phyloP scores from a whole-genome alignment of 495 filamentous ascomycete species.

The Cenococcum geophilum region DNA sequence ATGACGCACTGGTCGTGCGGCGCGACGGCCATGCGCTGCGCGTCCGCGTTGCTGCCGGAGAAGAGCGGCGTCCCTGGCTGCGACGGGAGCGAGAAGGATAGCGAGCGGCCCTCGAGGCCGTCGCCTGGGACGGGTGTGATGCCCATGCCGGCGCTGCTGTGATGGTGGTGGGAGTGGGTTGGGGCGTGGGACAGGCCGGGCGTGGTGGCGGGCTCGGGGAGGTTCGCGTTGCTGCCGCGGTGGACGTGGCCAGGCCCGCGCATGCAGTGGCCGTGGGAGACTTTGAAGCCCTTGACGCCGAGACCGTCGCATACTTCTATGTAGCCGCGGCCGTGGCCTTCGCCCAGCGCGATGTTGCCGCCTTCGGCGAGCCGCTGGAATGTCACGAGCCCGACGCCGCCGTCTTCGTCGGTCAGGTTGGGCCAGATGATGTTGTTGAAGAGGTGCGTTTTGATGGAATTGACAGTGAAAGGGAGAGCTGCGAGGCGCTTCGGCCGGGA shows the following conservation, averaged over 20 bases:
- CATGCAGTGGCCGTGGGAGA: constrained; percentile 85
- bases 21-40: neutral
- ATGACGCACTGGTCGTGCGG: constrained; percentile 34
- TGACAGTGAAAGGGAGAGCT: constrained; percentile 75
- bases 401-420: constrained; percentile 92
- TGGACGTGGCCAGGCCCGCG: constrained; percentile 50
- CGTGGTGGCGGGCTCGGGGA: constrained; percentile 24
- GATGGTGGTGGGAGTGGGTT: constrained; percentile 7
- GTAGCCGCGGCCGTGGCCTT: constrained; percentile 70
- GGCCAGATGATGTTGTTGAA: constrained; percentile 99
- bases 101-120: constrained; percentile 21
- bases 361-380: constrained; percentile 84
- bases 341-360: constrained; percentile 73
- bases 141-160: neutral
- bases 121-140: constrained; percentile 1
- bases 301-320: constrained; percentile 79
- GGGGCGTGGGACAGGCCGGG: too few relatives aligned
- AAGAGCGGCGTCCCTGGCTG: constrained; percentile 29
- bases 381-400: constrained; percentile 83
- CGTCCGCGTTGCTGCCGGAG: neutral
- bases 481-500: constrained; percentile 73
- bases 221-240: constrained; percentile 34
- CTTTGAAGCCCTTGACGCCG: constrained; percentile 64
- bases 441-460: constrained; percentile 84
- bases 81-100: constrained; percentile 23